phyloP scores from a whole-genome alignment of 352 stramenopile species.

The Phytophthora rubi region DNA sequence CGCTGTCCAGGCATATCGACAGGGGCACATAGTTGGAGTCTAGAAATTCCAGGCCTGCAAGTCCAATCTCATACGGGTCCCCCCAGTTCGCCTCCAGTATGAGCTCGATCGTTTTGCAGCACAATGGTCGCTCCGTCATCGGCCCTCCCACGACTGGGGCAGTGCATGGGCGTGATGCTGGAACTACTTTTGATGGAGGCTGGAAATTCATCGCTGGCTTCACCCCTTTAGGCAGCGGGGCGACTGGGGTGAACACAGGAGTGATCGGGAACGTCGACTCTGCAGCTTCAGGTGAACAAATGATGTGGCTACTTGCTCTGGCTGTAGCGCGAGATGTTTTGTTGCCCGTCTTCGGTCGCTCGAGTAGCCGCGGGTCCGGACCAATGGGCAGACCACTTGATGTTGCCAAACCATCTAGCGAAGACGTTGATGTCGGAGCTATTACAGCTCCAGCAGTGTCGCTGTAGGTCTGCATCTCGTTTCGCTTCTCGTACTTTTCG shows the following conservation, averaged over 20 bases:
- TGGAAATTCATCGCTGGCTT: slow-evolving; percentile 48
- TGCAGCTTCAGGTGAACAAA: slow-evolving; percentile 17
- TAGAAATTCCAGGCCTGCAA: slow-evolving; percentile 67
- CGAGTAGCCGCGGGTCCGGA: slow-evolving; percentile 30
- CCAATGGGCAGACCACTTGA: slow-evolving; percentile 1
- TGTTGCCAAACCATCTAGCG: not conserved
- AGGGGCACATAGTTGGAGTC: slow-evolving; percentile 63
- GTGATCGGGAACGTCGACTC: slow-evolving; percentile 15
- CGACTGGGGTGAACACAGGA: slow-evolving; percentile 38
- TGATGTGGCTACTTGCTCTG: slow-evolving; percentile 31
- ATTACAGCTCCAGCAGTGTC: not conserved
- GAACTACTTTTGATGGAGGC: slow-evolving; percentile 21
- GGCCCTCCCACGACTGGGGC: slow-evolving; percentile 60
- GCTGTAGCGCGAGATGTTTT: slow-evolving; percentile 37
- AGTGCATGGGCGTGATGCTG: slow-evolving; percentile 55
- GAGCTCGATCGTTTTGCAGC: slow-evolving; percentile 56
- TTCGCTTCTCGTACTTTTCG: slow-evolving; percentile 80
- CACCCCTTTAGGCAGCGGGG: slow-evolving; percentile 46
- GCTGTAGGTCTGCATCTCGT: slow-evolving; percentile 11
- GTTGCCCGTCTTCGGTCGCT: slow-evolving; percentile 67
- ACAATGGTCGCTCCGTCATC: slow-evolving; percentile 48
- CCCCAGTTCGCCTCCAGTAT: slow-evolving; percentile 76
- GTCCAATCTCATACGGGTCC: slow-evolving; percentile 70
- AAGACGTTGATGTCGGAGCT: not conserved
- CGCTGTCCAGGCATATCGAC: slow-evolving; percentile 29